A percentile compares a stretch with the other conserved stretches of the same genome.
These are phyloP conservation scores for Colletotrichum caudatum DNA, from an alignment of 2,329 filamentous ascomycete species.

Conservation along the genomic window DNA sequence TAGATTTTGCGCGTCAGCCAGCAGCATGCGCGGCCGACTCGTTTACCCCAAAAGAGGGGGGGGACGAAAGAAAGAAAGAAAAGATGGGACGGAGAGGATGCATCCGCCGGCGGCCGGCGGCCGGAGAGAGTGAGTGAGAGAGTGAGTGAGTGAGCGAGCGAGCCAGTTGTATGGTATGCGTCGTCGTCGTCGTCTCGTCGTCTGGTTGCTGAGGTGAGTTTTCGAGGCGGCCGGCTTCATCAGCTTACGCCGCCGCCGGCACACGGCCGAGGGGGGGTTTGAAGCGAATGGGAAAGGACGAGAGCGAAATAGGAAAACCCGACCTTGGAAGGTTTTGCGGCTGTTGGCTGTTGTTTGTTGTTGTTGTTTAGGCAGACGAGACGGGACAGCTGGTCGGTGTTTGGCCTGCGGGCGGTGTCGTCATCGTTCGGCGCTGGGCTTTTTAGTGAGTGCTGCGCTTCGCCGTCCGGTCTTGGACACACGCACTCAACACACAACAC, in stretches of 20 bases:
- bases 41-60: neutral
- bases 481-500: neutral
- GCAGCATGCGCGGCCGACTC: conserved; percentile 22
- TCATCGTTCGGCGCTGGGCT: neutral
- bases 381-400: neutral
- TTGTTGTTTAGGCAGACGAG: too few species aligned
- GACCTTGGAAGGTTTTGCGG: conserved; percentile 6
- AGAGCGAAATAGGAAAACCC: too few species aligned
- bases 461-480: neutral
- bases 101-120: too few species aligned
- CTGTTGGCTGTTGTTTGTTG: too few species aligned
- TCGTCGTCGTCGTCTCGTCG: too few species aligned
- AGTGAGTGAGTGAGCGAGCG: too few species aligned
- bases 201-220: conserved; percentile 10
- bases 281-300: too few species aligned
- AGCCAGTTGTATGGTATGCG: too few species aligned
- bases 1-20: neutral
- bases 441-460: conserved; percentile 3
- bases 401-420: neutral
- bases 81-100: neutral
- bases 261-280: too few species aligned
- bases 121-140: too few species aligned
- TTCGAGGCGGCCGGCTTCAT: neutral
- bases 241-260: neutral
- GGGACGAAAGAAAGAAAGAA: too few species aligned